phyloP scores from a whole-genome alignment of 768 basidiomycete genomes.

The Steccherinum ochraceum region DNA sequence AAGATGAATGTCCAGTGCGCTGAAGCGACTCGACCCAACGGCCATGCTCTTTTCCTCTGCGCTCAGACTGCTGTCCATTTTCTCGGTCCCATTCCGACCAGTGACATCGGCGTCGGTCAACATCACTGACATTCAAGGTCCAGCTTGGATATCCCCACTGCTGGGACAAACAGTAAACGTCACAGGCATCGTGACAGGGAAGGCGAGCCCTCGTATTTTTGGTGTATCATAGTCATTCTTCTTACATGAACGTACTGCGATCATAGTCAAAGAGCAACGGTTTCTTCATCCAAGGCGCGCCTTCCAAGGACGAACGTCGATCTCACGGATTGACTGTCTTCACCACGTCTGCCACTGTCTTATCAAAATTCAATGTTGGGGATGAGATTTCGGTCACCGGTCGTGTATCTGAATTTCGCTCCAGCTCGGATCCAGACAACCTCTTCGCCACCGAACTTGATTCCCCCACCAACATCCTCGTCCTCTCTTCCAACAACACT shows the following conservation, averaged over 20 bases:
- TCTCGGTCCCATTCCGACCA: not conserved
- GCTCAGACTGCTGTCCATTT: not conserved
- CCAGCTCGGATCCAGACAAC: slow-evolving; percentile 34
- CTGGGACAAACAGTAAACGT: slow-evolving; percentile 21
- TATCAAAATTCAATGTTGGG: slow-evolving; percentile 34
- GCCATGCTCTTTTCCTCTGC: not conserved
- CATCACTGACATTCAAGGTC: slow-evolving; percentile 25
- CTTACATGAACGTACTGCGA: not conserved
- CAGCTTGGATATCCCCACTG: slow-evolving; percentile 22
- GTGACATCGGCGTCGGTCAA: too few species aligned
- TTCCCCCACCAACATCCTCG: slow-evolving; percentile 39
- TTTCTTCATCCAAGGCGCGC: slow-evolving; percentile 40
- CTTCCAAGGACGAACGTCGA: slow-evolving; percentile 33
- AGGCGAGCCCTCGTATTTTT: slow-evolving; percentile 7
- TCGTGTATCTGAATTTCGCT: slow-evolving; percentile 43
- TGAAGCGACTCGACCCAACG: not conserved
- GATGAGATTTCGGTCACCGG: slow-evolving; percentile 43
- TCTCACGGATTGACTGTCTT: slow-evolving; percentile 48
- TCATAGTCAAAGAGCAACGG: slow-evolving; percentile 32
- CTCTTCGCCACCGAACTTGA: slow-evolving; percentile 43
- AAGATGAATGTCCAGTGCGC: not conserved
- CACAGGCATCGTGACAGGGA: slow-evolving; percentile 21
- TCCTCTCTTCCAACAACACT: slow-evolving; percentile 41
- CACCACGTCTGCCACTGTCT: slow-evolving; percentile 33
- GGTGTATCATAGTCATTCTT: not conserved